Evolutionary conservation across 345 rosid genomes (phyloP), one percentile per base, ranked within the genome.

Genomic region (Murraya koenigii): DNA sequence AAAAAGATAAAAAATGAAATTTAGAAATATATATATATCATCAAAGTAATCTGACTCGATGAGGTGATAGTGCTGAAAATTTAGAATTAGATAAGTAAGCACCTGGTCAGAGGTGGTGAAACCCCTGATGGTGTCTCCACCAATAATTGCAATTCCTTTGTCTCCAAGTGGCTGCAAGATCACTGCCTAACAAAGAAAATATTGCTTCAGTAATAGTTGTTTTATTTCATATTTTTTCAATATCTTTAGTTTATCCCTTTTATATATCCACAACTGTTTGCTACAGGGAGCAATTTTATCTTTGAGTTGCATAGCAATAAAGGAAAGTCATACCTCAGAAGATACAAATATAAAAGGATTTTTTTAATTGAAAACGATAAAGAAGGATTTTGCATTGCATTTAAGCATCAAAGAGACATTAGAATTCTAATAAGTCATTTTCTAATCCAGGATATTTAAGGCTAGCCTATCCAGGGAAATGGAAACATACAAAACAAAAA

Each of bases 101-200:
- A 93, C 99, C 97, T 95, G 99, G 80, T 95, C 99, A 62, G 95
- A 88, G 79, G 87, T 72, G 15, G 99, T 89, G 84, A 92, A 95
- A 60, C 97, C 99, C 86, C 97, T 92, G 78, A 93, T 85, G 5
- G 92, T 93, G 86, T 95, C 89, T 75, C 98, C 98, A 4, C 99
- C 98, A 79, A 95, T 90, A 56, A 93, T 38, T 9, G 84, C 88
- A 62, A 92, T 69, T 77, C 99, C 97, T 78, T 80, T 87, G 74
- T 91, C 96, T 54, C 97, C 99, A 72, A 93, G 88, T 58, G 98
- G 97, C 86, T 93, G 99, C 87, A 95, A 83, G 83, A 92, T 91
- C 82, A 93, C 98, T 67, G 97, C 98, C 98, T 95, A 76, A 10
- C 14, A 70, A 74, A 83, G 75, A 62, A 52, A 78, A 76, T 47